These are phyloP conservation scores for Candida morakotiae DNA, from an alignment of 805 yeast genomes.

Conservation along the genomic window DNA sequence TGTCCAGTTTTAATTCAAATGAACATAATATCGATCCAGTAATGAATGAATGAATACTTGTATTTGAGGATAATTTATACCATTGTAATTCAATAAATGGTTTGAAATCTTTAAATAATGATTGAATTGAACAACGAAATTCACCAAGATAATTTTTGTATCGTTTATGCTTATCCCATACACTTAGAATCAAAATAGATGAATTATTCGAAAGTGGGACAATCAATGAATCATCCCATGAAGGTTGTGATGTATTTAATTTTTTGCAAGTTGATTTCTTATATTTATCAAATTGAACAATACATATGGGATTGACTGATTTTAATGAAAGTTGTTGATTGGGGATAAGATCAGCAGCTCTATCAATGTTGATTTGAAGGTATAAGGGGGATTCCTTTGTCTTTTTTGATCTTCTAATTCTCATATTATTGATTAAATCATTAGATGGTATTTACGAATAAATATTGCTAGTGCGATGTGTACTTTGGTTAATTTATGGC, in stretches of 20 bases:
- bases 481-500: neutral
- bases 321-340: conserved; percentile 11
- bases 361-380: conserved; percentile 29
- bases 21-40: conserved; percentile 46
- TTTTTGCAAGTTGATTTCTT: conserved; percentile 28
- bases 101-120: conserved; percentile 20
- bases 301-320: conserved; percentile 32
- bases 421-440: neutral
- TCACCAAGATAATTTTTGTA: conserved; percentile 39
- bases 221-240: conserved; percentile 33
- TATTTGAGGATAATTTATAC: conserved; percentile 42
- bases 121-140: conserved; percentile 25
- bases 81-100: conserved; percentile 33
- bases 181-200: conserved; percentile 27
- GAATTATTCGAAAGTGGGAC: conserved; percentile 32
- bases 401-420: conserved; percentile 1
- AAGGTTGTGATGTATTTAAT: conserved; percentile 32
- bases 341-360: conserved; percentile 34
- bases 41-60: conserved; percentile 36
- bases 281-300: conserved; percentile 27
- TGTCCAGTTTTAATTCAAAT: conserved; percentile 27
- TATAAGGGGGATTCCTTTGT: conserved; percentile 4
- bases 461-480: too few species aligned
- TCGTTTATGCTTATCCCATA: conserved; percentile 39
- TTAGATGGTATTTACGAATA: too few species aligned